Evolutionary conservation across 805 yeast genomes (phyloP), one percentile per base, ranked within the genome.

Genomic region (Nakazawaea sp.): DNA sequence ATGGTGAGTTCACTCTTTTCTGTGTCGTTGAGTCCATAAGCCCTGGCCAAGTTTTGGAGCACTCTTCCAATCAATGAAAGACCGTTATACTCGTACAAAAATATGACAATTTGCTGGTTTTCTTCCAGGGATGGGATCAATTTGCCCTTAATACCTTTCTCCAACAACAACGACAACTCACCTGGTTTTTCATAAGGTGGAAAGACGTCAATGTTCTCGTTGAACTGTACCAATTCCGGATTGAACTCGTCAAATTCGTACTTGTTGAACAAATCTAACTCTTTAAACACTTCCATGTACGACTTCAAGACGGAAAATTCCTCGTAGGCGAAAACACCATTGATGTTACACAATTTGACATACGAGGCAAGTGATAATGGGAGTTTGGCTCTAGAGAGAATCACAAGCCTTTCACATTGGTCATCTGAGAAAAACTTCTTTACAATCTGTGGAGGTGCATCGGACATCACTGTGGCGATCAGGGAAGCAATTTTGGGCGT

Each of bases 51-150:
- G 45, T 81, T 81, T 45, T 83, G 88, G 23, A 89, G 56, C 0
- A 84, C 61, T 48, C 95, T 70, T 2, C 97, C 97, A 13, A 90
- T 48, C 19, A 83, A 58, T 0, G 95, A 72, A 95, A 97, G 88
- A 1, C 97, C 97, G 51, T 79, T 84, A 53, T 79, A 87, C 3
- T 70, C 68, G 52, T 81, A 75, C 19, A 80, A 60, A 60, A 92
- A 88, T 17, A 86, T 70, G 3, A 83, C 82, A 13, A 72, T 48
- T 9, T 58, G 50, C 42, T 62, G 59, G 24, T 54, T 47, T 10
- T 50, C 54, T 12, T 50, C 48, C 5, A 53, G 51, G 3, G 74
- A 65, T 1, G 86, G 78, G 21, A 89, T 56, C 3, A 85, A 57
- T 45, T 81, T 80, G 2, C 90, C 97, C 38, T 66, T 72, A 0